phyloP scores from a whole-genome alignment of 2,329 filamentous ascomycete genomes.

The Plectosphaerella plurivora region DNA sequence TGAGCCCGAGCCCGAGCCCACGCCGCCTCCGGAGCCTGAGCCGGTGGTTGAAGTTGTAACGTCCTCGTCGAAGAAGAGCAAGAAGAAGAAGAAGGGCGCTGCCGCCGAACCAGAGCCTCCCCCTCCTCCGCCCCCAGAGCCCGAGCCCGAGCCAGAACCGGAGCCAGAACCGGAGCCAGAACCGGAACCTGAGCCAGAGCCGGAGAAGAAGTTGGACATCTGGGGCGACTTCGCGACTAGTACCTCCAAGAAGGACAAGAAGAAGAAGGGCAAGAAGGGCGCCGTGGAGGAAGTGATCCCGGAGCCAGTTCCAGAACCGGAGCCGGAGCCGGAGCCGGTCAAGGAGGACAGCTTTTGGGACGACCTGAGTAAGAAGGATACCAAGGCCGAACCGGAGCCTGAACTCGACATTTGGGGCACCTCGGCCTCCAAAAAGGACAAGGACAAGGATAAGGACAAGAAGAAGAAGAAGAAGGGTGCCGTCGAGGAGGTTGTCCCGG shows the following conservation, averaged over 20 bases:
- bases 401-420: constrained; percentile 18
- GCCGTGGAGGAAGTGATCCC: constrained; percentile 19
- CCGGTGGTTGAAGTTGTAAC: constrained; percentile 15
- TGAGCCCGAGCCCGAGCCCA: constrained; percentile 13
- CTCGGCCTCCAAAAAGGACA: constrained; percentile 32
- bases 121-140: background rate
- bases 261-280: constrained; percentile 32
- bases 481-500: constrained; percentile 8
- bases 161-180: background rate
- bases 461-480: constrained; percentile 26
- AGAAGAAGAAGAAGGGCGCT: constrained; percentile 26
- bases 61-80: constrained; percentile 21
- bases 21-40: constrained; percentile 16
- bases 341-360: constrained; percentile 4
- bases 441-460: constrained; percentile 17
- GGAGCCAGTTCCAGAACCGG: constrained; percentile 38
- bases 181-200: constrained; percentile 9
- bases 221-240: constrained; percentile 20
- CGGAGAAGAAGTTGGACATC: constrained; percentile 21
- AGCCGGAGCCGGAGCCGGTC: constrained; percentile 20
- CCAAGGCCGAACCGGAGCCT: constrained; percentile 11
- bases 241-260: constrained; percentile 36
- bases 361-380: constrained; percentile 4
- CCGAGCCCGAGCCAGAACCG: background rate
- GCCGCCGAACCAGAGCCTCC: constrained; percentile 9